Evolutionary conservation across 2,329 filamentous ascomycete species (phyloP), one percentile per base, ranked within the genome.

Genomic region (Trichoderma polysporum): DNA sequence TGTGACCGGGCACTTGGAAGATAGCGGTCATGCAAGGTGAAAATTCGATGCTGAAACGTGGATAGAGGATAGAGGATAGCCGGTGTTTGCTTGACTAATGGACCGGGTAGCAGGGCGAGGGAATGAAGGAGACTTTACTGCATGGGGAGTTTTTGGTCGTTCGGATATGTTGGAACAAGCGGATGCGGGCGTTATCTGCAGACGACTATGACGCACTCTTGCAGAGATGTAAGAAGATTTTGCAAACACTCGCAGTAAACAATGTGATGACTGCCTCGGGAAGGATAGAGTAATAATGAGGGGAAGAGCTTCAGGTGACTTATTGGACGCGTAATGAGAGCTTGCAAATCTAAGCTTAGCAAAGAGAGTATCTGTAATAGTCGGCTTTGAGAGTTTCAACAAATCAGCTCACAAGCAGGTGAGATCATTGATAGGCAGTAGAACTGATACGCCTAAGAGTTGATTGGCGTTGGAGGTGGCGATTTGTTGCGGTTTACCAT

Each of bases 271-370:
- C 8, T 22, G n/a, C 19, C 12, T 19, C 3, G 8, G n/a, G n/a
- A 22, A 22, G 12, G 41, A 45, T 19, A 50, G 15, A 25, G 10
- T 15, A 39, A 33, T 31, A 33, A 33, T 27, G 39, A 22, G 13
- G 57, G 57, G 39, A 17, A 59, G 13, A 53, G 25, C 49, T 53
- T 25, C 35, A 45, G 33, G 49, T 37, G 47, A 29, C 35, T 39
- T 62, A 33, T 25, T 15, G 33, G 54, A 62, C 47, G 59, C 47
- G 59, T 62, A 62, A 53, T 22, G 53, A 17, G 25, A 41, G 19
- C 19, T 3, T 37, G 37, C 12, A 53, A 39, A 13, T 31, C 33
- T 33, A 25, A 50, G 58, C 58, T 29, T n/a, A 39, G 45, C 33
- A 25, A 25, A 15, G 47, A 22, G 19, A n/a, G 27, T 39, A 37